These are phyloP conservation scores for Colletotrichum cordylinicola DNA, from an alignment of 2,329 filamentous ascomycete genomes.

Conservation along the genomic window DNA sequence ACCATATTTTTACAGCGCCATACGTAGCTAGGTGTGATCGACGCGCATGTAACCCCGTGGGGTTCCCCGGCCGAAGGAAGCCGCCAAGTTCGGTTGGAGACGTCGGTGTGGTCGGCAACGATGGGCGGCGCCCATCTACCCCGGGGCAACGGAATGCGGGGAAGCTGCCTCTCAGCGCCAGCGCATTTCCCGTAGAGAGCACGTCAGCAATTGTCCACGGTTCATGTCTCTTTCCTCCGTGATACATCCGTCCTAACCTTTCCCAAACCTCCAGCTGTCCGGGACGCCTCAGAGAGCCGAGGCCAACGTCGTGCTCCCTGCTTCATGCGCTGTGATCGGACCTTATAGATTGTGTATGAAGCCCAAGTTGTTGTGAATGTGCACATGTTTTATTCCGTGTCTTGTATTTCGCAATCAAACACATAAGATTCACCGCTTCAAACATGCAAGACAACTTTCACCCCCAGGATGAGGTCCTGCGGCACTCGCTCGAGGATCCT, in stretches of 20 bases:
- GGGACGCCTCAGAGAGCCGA: neutral
- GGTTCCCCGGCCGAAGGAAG: neutral
- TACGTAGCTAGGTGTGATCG: neutral
- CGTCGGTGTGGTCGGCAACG: slow-evolving; percentile 10
- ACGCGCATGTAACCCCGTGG: neutral
- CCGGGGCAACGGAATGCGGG: slow-evolving; percentile 26
- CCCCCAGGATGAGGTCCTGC: slow-evolving; percentile 57
- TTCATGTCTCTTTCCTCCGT: neutral
- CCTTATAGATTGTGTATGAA: neutral
- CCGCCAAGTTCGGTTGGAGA: slow-evolving; percentile 3
- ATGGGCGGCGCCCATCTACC: neutral
- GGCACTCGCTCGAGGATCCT: slow-evolving; percentile 69
- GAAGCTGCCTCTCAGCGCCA: slow-evolving; percentile 16
- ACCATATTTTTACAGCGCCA: neutral
- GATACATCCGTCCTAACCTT: neutral
- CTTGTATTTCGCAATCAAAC: neutral
- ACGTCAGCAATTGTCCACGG: slow-evolving; percentile 6
- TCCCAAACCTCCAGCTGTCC: neutral
- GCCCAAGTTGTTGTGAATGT: neutral
- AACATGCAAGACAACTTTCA: slow-evolving; percentile 31
- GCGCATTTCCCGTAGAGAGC: neutral
- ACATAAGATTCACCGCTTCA: neutral
- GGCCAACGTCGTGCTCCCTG: neutral
- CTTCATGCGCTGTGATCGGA: neutral
- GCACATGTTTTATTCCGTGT: neutral